Evolutionary conservation across 2,329 filamentous ascomycete genomes (phyloP).

Genomic region (Colletotrichum sp.): DNA sequence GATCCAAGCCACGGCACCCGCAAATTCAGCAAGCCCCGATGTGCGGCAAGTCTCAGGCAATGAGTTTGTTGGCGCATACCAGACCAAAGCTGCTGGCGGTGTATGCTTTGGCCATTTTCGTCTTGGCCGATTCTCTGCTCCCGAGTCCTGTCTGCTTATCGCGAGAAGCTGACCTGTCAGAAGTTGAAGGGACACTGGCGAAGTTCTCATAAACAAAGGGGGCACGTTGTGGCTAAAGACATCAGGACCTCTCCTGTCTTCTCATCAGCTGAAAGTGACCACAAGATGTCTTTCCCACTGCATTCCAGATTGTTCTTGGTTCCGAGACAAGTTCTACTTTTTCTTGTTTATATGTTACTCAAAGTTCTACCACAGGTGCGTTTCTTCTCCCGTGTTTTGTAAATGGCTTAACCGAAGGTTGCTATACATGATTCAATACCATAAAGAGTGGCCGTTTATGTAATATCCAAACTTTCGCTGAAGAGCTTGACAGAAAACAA

Average conservation of each 20-base stretch:
- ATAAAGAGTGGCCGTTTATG: background rate
- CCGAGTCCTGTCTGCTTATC: background rate
- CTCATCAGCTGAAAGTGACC: background rate
- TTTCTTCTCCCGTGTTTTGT: background rate
- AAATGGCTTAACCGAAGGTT: background rate
- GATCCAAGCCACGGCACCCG: background rate
- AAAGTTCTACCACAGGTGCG: background rate
- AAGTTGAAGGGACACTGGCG: background rate
- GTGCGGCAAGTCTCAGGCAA: background rate
- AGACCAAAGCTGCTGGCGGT: background rate
- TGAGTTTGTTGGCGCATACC: background rate
- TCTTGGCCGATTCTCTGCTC: background rate
- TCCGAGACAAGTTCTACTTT: background rate
- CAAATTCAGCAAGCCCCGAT: background rate
- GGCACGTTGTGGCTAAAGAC: background rate
- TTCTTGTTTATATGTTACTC: background rate
- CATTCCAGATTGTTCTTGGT: background rate
- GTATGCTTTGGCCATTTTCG: background rate
- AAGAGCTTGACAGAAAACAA: background rate
- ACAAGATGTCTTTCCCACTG: background rate
- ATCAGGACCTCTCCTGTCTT: background rate
- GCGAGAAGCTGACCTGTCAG: background rate
- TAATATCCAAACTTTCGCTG: background rate
- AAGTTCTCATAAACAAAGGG: background rate
- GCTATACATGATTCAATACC: background rate